Evolutionary conservation across 1,284 basidiomycete genomes (phyloP), one percentile per base, ranked within the genome.

Genomic region (Cryptococcus neoformans): DNA sequence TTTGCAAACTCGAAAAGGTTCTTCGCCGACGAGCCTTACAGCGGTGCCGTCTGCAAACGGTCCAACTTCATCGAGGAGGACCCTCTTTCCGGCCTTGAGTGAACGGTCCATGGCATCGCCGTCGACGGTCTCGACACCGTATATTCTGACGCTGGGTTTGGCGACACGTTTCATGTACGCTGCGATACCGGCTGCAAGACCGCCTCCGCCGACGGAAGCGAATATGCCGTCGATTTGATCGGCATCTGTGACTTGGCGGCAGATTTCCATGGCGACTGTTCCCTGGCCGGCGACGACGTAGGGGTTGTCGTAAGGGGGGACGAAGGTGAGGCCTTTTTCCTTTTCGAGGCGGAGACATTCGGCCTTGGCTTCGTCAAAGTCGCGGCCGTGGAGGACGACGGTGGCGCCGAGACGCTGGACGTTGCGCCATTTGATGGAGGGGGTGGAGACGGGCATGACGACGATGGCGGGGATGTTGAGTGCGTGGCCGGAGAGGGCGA

Each of bases 41-140:
- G 96, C 96, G 0, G 96, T 99, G n/a, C 96, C 96, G 74, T 99
- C 96, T 58, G 89, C 89, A 75, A 99, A 99, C 1, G 94, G 89
- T 5, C 96, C 96, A 1, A 97, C 94, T 72, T 99, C 96, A 35
- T 83, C 78, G 56, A 99, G 80, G 9, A 87, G 86, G 0, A 96
- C 86, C 35, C 94, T 82, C 65, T 91, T 83, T 6, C 92, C 91
- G 55, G 83, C 83, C 62, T 82, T 83, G 66, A 92, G 74, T 73
- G 90, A 94, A 69, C 83, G 82, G 11, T 84, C 84, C 87, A 99
- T 92, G 2, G 94, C 94, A 73, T 99, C 94, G 0, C 87, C 95
- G 73, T 99, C 96, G 49, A 89, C 73, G 1, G 96, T 98, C 81
- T 99, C 96, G n/a, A 89, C 92, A 10, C 96, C 96, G 12, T 89